A percentile compares a stretch with the other conserved stretches of the same genome.
Evolutionary conservation across 2,329 filamentous ascomycete genomes (phyloP).

Genomic region (Aspergillus felis): DNA sequence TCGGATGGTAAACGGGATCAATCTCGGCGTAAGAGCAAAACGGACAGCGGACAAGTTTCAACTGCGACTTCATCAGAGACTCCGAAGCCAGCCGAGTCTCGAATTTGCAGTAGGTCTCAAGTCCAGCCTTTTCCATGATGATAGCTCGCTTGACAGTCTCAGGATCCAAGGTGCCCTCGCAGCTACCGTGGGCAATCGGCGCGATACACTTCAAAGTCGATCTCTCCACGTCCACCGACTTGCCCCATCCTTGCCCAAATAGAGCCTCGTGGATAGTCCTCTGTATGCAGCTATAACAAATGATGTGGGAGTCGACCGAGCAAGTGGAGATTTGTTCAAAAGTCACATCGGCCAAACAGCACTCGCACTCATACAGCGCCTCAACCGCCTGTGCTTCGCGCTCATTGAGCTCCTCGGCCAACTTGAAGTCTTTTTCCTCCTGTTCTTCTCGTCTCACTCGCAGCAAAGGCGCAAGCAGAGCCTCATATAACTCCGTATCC

Average conservation of each 20-base stretch:
- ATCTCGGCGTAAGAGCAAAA: conserved; percentile 91
- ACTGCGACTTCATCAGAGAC: conserved; percentile 64
- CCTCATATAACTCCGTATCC: conserved; percentile 39
- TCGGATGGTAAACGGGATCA: conserved; percentile 68
- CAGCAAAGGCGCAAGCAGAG: conserved; percentile 37
- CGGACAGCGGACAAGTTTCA: conserved; percentile 78
- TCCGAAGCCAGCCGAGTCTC: conserved; percentile 77
- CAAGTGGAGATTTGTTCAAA: conserved; percentile 48
- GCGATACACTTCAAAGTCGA: conserved; percentile 83
- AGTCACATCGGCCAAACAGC: conserved; percentile 45
- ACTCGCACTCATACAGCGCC: conserved; percentile 47
- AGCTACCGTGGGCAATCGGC: conserved; percentile 62
- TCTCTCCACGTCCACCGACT: conserved; percentile 67
- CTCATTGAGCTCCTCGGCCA: conserved; percentile 43
- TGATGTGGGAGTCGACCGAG: conserved; percentile 41
- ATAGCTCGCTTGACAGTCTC: conserved; percentile 71
- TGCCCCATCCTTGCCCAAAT: conserved; percentile 88
- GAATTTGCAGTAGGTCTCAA: conserved; percentile 69
- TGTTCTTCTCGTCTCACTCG: conserved; percentile 33
- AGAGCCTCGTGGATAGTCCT: conserved; percentile 80
- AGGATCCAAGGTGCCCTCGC: conserved; percentile 67
- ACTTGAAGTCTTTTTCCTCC: conserved; percentile 32
- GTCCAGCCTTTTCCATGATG: conserved; percentile 62
- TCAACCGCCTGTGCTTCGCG: conserved; percentile 39
- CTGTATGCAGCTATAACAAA: conserved; percentile 69